A percentile compares a stretch with the other conserved stretches of the same genome.
Conservation (phyloP, 1,284 basidiomycete species). For the Malassezia equina region DNA sequence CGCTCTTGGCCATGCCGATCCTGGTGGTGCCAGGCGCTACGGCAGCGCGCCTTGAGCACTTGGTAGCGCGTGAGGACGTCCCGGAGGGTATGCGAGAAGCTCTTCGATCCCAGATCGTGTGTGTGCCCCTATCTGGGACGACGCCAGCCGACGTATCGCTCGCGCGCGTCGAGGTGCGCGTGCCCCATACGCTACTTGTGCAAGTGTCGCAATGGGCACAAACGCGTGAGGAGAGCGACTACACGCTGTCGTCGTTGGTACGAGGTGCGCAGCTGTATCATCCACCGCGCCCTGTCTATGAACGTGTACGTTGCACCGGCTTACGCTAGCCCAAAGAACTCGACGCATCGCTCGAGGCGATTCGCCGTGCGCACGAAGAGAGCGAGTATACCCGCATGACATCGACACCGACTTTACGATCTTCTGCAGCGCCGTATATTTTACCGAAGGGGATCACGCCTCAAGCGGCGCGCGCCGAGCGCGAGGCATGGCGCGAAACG, state of each 20-base stretch:
- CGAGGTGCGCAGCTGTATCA: constrained; percentile 1
- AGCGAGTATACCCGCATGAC: constrained; percentile 16
- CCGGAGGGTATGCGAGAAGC: not conserved
- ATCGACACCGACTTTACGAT: not conserved
- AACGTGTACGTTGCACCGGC: not conserved
- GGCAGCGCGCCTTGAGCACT: not conserved
- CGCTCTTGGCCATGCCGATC: not conserved
- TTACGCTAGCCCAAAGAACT: constrained; percentile 14
- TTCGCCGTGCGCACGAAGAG: constrained; percentile 16
- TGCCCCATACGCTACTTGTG: constrained; percentile 3
- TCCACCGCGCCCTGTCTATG: not conserved
- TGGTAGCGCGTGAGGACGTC: not conserved
- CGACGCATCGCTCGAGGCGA: constrained; percentile 16
- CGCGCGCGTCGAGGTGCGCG: not conserved
- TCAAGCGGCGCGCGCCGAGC: constrained; percentile 8
- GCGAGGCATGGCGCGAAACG: constrained; percentile 17
- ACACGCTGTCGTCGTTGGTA: not conserved
- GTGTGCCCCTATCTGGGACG: not conserved
- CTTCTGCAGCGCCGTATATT: not conserved
- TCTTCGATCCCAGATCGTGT: not conserved
- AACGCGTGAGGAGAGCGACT: not conserved
- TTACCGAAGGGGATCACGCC: not conserved
- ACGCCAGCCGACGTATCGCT: not conserved
- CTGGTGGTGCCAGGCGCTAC: constrained; percentile 2
- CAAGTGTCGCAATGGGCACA: constrained; percentile 7